Base-by-base conservation (phyloP, 805 yeast genomes). In the Myxozyma monticola region DNA sequence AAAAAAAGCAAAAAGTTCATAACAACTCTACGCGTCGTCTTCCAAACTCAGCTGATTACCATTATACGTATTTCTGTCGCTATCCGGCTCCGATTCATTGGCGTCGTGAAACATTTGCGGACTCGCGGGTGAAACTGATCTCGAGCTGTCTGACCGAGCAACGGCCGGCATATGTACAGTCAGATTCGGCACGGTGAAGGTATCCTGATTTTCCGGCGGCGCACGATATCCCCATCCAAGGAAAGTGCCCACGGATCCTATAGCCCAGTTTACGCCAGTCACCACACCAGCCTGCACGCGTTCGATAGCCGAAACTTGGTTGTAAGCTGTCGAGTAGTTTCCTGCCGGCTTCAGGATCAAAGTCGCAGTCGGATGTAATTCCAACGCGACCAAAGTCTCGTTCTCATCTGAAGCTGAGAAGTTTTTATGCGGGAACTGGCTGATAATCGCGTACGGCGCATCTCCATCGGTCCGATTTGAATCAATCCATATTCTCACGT, bases 311-410 rank as follows among this genome's bases (percentile, higher is more conserved):
- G 46, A 15, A 3, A 43, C 17, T 3, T 56, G 49, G 46, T 64
- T 24, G 56, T 66, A 61, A 42, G 72, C 67, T 51, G 62, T 45
- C n/a, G 64, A 17, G 34, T 60, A 64, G 24, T 64, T 64, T 21
- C 62, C 62, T 26, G 74, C 70, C 0, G 93, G 90, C 62, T 85
- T 85, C 56, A 89, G 70, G 21, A 87, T 81, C 41, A 89, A 66
- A 0, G 85, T 87, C 9, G 95, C 83, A 49, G 95, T 73, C 1
- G 91, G 90, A 14, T 78, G 74, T 44, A 89, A 69, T 20, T 79
- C 81, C 47, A 89, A 70, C 2, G 72, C 76, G 22, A 64, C 64
- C 33, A 89, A 69, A 2, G 80, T 68, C 51, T 68, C 68, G 48
- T 74, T 73, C 59, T 88, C 91, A 42, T 84, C 85, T 0, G 79